Evolutionary conservation across 2,329 filamentous ascomycete species (phyloP), one percentile per base, ranked within the genome.

Genomic region (Colletotrichum melonis): DNA sequence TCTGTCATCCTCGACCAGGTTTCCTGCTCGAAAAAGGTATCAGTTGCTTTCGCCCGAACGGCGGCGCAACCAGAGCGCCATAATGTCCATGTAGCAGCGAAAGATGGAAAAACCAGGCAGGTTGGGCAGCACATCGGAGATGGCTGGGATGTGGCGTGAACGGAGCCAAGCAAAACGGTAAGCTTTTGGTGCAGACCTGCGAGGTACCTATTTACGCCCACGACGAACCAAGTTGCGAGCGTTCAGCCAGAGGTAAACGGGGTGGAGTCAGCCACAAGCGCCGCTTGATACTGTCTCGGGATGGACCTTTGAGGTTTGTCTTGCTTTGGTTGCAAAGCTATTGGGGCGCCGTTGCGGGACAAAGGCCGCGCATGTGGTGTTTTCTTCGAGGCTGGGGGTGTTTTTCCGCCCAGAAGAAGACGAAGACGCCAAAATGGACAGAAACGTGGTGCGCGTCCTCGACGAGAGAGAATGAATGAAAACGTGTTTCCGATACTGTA

Each of bases 221-320:
- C 57, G 55, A 46, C 35, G 19, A 46, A 22, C 22, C 63, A 55
- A 42, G 38, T 42, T 42, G 38, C 38, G 38, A 42, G 49, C 52
- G 69, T 68, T 68, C 70, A 65, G 66, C 59, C 24, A 54, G 65
- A 73, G 59, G 24, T 56, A 63, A 60, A 46, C 30, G 38, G 52
- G 59, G 64, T 57, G 54, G 70, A 60, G 59, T 65, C 70, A 73
- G 70, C 70, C 66, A 69, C 55, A 69, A 57, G 54, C 59, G 65
- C 55, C 54, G 65, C 54, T 60, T 54, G 58, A 42, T 69, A 52
- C 38, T 59, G 58, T 63, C 38, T 69, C 66, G 66, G 56, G 70
- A 65, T 70, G 55, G 7, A 11, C 7, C 42, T 14, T 49, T 49
- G 42, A 8, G 16, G 35, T 4, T 49, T 59, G 42, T 49, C 16